phyloP scores from a whole-genome alignment of 306 rosid species.

The Argentina anserina region DNA sequence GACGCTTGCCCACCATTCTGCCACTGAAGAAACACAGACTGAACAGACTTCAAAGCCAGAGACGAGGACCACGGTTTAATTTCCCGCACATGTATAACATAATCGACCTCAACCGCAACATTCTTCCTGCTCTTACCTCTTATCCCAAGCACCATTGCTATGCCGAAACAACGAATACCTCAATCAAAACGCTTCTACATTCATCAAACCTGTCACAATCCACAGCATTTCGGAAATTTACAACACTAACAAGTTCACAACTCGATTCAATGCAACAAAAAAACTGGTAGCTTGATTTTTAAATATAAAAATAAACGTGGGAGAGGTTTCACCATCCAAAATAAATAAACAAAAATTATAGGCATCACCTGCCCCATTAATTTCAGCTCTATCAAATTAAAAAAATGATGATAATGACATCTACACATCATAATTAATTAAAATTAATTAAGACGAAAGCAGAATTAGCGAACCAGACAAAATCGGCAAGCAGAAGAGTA shows the following conservation, averaged over 20 bases:
- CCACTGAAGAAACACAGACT: conserved; percentile 66
- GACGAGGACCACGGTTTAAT: conserved; percentile 80
- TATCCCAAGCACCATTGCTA: conserved; percentile 73
- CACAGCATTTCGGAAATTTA: neutral
- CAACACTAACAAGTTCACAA: neutral
- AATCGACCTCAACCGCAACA: conserved; percentile 49
- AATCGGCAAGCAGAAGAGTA: neutral
- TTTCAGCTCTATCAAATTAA: neutral
- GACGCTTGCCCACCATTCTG: conserved; percentile 55
- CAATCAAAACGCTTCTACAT: conserved; percentile 20
- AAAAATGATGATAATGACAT: neutral
- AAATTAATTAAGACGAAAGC: conserved; percentile 8
- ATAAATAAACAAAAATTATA: neutral
- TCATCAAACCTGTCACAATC: conserved; percentile 28
- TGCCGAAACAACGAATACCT: conserved; percentile 10
- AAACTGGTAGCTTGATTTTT: neutral
- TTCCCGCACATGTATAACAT: conserved; percentile 56
- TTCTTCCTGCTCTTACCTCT: conserved; percentile 60
- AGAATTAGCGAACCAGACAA: neutral
- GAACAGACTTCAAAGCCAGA: conserved; percentile 45
- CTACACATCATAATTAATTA: neutral
- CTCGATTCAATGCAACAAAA: neutral
- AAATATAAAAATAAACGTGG: conserved; percentile 31
- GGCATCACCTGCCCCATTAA: conserved; percentile 22
- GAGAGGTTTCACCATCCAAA: conserved; percentile 7